Evolutionary conservation across 805 yeast genomes (phyloP).

Genomic region (Yarrowia sp.): DNA sequence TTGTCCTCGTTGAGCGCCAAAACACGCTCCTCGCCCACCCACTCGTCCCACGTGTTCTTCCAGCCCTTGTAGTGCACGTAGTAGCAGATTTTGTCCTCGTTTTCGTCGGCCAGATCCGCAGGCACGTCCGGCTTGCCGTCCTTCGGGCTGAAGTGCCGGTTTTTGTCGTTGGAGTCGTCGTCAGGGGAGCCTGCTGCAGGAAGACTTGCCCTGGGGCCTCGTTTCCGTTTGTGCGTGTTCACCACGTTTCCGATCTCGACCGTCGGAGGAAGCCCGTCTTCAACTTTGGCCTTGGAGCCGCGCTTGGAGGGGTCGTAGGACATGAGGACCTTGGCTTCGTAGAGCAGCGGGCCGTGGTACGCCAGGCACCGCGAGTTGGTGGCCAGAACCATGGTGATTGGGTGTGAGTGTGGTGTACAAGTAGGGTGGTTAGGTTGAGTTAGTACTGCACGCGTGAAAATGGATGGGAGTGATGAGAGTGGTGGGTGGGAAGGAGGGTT

Average conservation of each 20-base stretch:
- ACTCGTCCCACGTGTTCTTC: constrained; percentile 95
- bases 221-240: constrained; percentile 27
- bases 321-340: constrained; percentile 79
- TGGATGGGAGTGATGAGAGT: too few relatives aligned
- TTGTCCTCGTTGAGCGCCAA: constrained; percentile 69
- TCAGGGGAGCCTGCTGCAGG: constrained; percentile 28
- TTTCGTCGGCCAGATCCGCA: constrained; percentile 41
- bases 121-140: constrained; percentile 31
- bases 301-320: constrained; percentile 52
- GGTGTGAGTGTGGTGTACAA: too few relatives aligned
- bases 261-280: constrained; percentile 26
- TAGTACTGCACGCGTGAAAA: too few relatives aligned
- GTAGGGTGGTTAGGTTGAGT: too few relatives aligned
- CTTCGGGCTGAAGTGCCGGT: constrained; percentile 19
- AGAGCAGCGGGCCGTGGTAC: constrained; percentile 85
- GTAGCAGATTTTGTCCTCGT: constrained; percentile 47
- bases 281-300: constrained; percentile 27
- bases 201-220: constrained; percentile 2
- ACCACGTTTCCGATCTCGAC: constrained; percentile 24
- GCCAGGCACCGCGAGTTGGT: constrained; percentile 56
- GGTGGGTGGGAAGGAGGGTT: too few relatives aligned
- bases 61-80: constrained; percentile 91
- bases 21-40: constrained; percentile 75
- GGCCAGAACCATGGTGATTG: constrained; percentile 29
- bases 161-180: constrained; percentile 29